Percentiles rank a stretch among this genome's conserved stretches.
phyloP scores from a whole-genome alignment of 1,284 basidiomycete genomes.

The Porogramme epimiltina region DNA sequence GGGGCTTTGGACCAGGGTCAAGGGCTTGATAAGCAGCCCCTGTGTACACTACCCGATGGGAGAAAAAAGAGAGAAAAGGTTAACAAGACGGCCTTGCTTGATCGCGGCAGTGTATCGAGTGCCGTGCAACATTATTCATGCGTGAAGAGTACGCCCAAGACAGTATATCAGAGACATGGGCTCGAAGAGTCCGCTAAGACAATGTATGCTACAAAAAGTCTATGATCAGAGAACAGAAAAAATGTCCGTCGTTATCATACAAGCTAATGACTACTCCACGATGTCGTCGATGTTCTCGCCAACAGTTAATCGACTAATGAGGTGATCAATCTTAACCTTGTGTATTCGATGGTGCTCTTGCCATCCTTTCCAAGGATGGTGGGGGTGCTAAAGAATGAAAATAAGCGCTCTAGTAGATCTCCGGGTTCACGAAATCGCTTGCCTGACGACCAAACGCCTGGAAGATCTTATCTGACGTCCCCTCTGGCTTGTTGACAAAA shows the following conservation, averaged over 20 bases:
- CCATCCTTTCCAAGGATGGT: conserved; percentile 90
- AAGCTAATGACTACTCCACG: conserved; percentile 11
- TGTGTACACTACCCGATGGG: too few relatives aligned
- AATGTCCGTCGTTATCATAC: background rate
- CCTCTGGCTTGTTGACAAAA: conserved; percentile 69
- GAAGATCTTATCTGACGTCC: conserved; percentile 79
- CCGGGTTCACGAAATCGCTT: conserved; percentile 25
- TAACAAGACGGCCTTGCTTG: too few relatives aligned
- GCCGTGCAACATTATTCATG: too few relatives aligned
- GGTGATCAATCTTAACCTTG: conserved; percentile 79
- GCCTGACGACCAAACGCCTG: conserved; percentile 73
- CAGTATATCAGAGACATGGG: too few relatives aligned
- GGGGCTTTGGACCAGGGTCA: too few relatives aligned
- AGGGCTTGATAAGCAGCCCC: too few relatives aligned
- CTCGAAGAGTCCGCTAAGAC: too few relatives aligned
- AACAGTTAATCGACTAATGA: conserved; percentile 57
- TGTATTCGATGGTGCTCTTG: conserved; percentile 86
- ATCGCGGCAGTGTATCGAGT: too few relatives aligned
- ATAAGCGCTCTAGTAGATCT: background rate
- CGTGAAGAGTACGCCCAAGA: too few relatives aligned
- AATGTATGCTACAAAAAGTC: background rate
- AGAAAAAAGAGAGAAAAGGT: too few relatives aligned
- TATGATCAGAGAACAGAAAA: background rate
- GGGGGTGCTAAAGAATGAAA: conserved; percentile 56
- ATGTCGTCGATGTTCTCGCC: conserved; percentile 57